Evolutionary conservation across 2,329 filamentous ascomycete species (phyloP), one percentile per base, ranked within the genome.

Genomic region (Lasiodiplodia sp.): DNA sequence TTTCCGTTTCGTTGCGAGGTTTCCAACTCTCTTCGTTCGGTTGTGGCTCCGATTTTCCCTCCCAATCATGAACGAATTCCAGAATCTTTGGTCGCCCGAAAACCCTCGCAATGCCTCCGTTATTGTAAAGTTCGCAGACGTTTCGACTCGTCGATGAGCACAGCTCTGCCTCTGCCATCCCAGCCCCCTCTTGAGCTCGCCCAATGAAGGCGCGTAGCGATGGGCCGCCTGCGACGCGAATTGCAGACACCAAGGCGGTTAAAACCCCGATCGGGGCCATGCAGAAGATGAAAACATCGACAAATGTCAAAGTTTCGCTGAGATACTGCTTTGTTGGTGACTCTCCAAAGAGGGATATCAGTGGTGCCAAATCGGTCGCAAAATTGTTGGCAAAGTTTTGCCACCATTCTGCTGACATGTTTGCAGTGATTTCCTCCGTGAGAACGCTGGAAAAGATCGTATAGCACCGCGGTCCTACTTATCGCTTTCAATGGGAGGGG

Each of bases 121-220:
- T 75, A 47, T 78, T 75, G 70, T 72, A 83, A 0, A 83, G 70
- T 62, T 83, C 81, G 51, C 80, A 82, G 2, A 82, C 79, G 28
- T 82, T 77, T 0, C 70, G 70, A 4, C 76, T 79, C 0, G 79
- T 83, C 0, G 79, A 82, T 0, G 79, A 77, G 71, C 79, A 80
- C 0, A 83, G 67, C 53, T 83, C 80, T 0, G 75, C 72, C 56
- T 83, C 81, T 0, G 72, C 75, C 0, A 64, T 69, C 0, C 75
- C 77, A 0, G 69, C 67, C 2, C 73, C 75, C 69, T 83, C 80
- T 53, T 78, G 74, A 0, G 79, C 75, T 53, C 79, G 67, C 0
- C 81, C 81, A n/a, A 83, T 72, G 23, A 82, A 75, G 14, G 81
- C 77, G 8, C 77, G 73, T 1, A 81, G 71, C 1, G 72, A 77